Base-by-base conservation (phyloP, 495 filamentous ascomycete species). In the Umbilicaria muhlenbergii region DNA sequence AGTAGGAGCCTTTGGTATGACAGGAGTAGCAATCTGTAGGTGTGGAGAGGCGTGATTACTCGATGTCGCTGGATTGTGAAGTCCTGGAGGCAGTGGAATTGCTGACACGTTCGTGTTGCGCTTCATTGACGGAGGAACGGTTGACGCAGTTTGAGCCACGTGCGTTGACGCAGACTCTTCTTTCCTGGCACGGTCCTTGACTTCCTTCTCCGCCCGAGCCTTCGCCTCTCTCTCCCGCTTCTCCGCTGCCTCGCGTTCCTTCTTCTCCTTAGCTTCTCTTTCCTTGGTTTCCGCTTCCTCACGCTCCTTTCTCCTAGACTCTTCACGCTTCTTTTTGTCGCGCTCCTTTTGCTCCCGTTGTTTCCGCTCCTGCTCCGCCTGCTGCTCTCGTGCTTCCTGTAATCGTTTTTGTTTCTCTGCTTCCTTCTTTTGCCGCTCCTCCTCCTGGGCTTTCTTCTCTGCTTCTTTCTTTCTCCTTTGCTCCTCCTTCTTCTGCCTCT, bases 391-490 rank as follows among this genome's bases (percentile, higher is more conserved):
- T 49, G 85, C 81, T 56, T 95, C 89, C 43, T 82, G 81, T 24
- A 80, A 63, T 36, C 81, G 77, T 48, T 77, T 75, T 50, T 81
- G 77, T 54, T 80, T 82, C 56, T 88, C 87, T 1, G 74, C 76
- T 55, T 93, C 85, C 55, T 83, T 86, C 44, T 76, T 73, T 38
- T 73, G 66, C 21, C 81, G 78, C 51, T 94, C 91, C 52, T 94
- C 89, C 45, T 94, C 84, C 52, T 83, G 81, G 21, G 81, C 83
- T 61, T 83, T 92, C 51, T 80, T 84, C 58, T 92, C 86, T n/a
- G 83, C 81, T 52, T 98, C 91, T 48, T 79, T 83, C 65, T 88
- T 89, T 69, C 81, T 91, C 17, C 83, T 73, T 57, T 86, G 88
- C 58, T 94, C 91, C 57, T 95, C 91, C 28, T 79, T 77, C 63